phyloP scores from a whole-genome alignment of 148 eudicot species.

The Rhododendron ferrugineum region DNA sequence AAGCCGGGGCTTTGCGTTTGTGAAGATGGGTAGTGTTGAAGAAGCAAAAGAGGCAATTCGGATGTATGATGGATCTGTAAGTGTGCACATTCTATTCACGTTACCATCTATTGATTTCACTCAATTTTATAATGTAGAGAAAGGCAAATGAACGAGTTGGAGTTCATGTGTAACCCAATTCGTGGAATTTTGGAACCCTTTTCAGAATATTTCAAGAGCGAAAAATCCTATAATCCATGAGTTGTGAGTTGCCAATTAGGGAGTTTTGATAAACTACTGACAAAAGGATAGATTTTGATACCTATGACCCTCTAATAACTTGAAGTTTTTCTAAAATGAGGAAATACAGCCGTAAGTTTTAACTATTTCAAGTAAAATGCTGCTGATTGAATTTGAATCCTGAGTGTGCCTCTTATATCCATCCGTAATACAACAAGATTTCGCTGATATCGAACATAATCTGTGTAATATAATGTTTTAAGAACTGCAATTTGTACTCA shows the following conservation, averaged over 20 bases:
- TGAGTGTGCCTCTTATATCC: no score
- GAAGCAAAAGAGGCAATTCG: conserved; percentile 75
- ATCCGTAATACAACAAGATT: neutral
- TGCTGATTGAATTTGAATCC: neutral
- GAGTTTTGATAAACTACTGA: no score
- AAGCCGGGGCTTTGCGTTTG: conserved; percentile 90
- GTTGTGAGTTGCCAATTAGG: neutral
- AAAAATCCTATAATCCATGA: neutral
- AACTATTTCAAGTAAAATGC: neutral
- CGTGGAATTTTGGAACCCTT: neutral
- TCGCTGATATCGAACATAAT: neutral
- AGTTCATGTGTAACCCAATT: neutral
- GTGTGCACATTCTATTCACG: conserved; percentile 17
- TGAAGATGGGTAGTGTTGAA: conserved; percentile 66
- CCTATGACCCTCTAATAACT: neutral
- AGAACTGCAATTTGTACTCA: neutral
- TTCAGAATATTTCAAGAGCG: neutral
- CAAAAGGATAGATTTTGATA: neutral
- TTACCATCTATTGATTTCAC: neutral
- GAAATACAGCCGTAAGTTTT: neutral
- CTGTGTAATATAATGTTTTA: no score
- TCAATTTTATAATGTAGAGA: neutral
- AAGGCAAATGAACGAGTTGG: neutral
- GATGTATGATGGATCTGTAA: conserved; percentile 85
- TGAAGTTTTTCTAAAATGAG: neutral